Evolutionary conservation across 1,284 basidiomycete genomes (phyloP).

Genomic region (Kwoniella shivajii): DNA sequence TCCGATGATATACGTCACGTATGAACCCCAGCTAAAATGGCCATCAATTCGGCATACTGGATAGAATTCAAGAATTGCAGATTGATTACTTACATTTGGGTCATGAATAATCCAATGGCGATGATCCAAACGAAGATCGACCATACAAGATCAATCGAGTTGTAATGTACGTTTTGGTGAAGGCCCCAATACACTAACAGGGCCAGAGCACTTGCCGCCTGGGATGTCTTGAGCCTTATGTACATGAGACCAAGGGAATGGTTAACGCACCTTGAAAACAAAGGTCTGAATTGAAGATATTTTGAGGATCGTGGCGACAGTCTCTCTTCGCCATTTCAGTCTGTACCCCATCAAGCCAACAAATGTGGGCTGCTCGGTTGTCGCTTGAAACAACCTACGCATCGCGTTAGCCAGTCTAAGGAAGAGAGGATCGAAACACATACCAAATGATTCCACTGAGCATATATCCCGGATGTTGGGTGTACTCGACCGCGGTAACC

Average conservation of each 20-base stretch:
- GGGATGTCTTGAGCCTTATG: background rate
- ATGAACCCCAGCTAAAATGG: slow-evolving; percentile 36
- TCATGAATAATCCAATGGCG: slow-evolving; percentile 27
- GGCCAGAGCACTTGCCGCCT: slow-evolving; percentile 29
- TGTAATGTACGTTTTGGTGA: slow-evolving; percentile 21
- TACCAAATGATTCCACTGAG: slow-evolving; percentile 29
- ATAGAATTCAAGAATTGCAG: too few relatives aligned
- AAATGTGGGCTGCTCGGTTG: too few relatives aligned
- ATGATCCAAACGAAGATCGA: slow-evolving; percentile 27
- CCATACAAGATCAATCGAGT: slow-evolving; percentile 29
- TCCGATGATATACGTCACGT: slow-evolving; percentile 28
- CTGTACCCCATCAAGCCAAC: slow-evolving; percentile 35
- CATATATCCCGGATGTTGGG: slow-evolving; percentile 19
- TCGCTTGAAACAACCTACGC: slow-evolving; percentile 34
- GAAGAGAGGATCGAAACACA: background rate
- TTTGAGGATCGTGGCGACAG: slow-evolving; percentile 23
- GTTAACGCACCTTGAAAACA: slow-evolving; percentile 29
- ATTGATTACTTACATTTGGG: slow-evolving; percentile 27
- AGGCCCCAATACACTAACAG: slow-evolving; percentile 35
- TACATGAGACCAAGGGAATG: background rate
- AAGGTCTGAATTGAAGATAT: slow-evolving; percentile 30
- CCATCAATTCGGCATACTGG: too few relatives aligned
- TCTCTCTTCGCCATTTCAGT: slow-evolving; percentile 21
- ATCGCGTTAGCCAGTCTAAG: background rate
- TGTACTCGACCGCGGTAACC: slow-evolving; percentile 29